Evolutionary conservation across 192 early-diverging fungal species (phyloP).

Genomic region (Umbelopsis ramanniana): DNA sequence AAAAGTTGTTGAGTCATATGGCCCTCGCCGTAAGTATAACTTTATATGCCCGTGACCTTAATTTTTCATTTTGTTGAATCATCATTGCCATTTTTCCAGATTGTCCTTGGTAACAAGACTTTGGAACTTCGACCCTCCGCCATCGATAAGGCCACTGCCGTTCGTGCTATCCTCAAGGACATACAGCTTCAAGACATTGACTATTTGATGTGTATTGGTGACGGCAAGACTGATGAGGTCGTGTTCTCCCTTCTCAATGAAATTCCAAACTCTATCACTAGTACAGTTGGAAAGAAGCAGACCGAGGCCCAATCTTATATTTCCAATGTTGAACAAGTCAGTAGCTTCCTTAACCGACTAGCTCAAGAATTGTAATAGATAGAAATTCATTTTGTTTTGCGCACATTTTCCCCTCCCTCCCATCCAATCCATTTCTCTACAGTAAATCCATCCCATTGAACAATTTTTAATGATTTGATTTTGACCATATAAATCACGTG

Average conservation of each 20-base stretch:
- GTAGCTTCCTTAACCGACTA: slow-evolving; percentile 46
- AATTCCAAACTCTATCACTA: slow-evolving; percentile 68
- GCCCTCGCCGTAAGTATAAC: slow-evolving; percentile 69
- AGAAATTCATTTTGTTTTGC: slow-evolving; percentile 9
- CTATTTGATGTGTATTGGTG: slow-evolving; percentile 87
- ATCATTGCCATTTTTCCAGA: slow-evolving; percentile 46
- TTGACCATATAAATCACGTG: neutral
- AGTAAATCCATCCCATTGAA: neutral
- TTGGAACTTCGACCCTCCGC: slow-evolving; percentile 92
- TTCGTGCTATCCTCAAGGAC: slow-evolving; percentile 86
- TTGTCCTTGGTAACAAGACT: slow-evolving; percentile 96
- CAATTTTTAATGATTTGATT: neutral
- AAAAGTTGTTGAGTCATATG: slow-evolving; percentile 93
- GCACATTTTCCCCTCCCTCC: neutral
- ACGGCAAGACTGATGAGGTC: slow-evolving; percentile 96
- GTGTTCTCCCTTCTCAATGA: slow-evolving; percentile 80
- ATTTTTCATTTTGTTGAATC: too few species aligned
- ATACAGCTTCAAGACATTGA: slow-evolving; percentile 56
- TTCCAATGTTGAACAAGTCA: slow-evolving; percentile 65
- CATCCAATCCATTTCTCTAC: neutral
- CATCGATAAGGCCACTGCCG: slow-evolving; percentile 91
- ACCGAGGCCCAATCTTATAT: slow-evolving; percentile 91
- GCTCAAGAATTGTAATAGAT: slow-evolving; percentile 38
- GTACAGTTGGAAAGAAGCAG: slow-evolving; percentile 96
- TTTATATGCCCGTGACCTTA: neutral